These are phyloP conservation scores for Tuber microsphaerosporum DNA, from an alignment of 495 filamentous ascomycete species.

Conservation along the genomic window DNA sequence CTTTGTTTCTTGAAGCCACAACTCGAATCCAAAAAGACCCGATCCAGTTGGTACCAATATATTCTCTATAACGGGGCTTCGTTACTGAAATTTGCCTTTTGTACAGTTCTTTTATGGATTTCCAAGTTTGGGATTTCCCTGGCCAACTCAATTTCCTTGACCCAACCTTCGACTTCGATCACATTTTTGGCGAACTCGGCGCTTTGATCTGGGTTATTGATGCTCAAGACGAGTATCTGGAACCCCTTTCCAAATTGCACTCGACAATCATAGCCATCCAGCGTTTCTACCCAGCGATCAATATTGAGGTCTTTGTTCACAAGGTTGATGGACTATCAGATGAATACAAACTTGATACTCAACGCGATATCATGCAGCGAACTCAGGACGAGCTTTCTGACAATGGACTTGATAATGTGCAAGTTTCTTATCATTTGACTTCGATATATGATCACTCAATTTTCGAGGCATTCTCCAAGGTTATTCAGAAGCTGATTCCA, in stretches of 20 bases:
- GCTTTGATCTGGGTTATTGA: conserved; percentile 98
- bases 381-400: conserved; percentile 94
- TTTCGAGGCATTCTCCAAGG: conserved; percentile 95
- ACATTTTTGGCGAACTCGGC: conserved; percentile 86
- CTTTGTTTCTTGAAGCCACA: conserved; percentile 88
- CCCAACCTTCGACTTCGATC: conserved; percentile 75
- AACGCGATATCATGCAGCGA: conserved; percentile 90
- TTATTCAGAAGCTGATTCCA: conserved; percentile 94
- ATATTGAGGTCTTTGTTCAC: conserved; percentile 96
- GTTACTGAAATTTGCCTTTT: conserved; percentile 28
- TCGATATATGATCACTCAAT: conserved; percentile 97
- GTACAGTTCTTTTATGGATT: conserved; percentile 90
- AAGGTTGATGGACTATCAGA: conserved; percentile 93
- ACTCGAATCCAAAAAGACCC: conserved; percentile 85
- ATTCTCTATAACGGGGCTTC: neutral
- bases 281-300: conserved; percentile 78
- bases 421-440: conserved; percentile 86
- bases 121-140: conserved; percentile 96
- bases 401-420: conserved; percentile 80
- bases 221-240: conserved; percentile 91
- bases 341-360: conserved; percentile 86
- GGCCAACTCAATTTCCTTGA: conserved; percentile 87
- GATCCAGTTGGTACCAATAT: conserved; percentile 63
- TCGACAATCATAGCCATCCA: conserved; percentile 79
- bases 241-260: conserved; percentile 79